phyloP scores from a whole-genome alignment of 2,329 filamentous ascomycete genomes.

The Neonectria neomacrospora region DNA sequence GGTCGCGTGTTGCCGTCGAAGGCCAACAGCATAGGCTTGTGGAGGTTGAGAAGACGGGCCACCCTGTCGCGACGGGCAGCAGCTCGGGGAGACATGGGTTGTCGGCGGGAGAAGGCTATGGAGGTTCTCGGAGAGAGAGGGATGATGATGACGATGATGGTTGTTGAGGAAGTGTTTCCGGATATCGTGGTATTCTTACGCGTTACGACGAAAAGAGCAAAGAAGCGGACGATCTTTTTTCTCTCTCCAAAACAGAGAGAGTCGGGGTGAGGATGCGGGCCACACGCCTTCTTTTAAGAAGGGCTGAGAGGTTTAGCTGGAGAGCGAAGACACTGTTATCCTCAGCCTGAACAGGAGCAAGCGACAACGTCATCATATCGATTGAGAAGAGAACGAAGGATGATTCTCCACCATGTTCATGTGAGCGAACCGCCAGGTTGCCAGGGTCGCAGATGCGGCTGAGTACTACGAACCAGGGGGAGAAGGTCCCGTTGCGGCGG shows the following conservation, averaged over 20 bases:
- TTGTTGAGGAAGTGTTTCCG: neutral
- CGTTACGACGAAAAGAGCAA: neutral
- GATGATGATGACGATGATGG: neutral
- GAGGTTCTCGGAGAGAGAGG: neutral
- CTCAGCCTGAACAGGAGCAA: conserved; percentile 25
- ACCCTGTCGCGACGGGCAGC: conserved; percentile 40
- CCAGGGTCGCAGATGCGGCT: conserved; percentile 4
- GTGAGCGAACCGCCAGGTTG: conserved; percentile 11
- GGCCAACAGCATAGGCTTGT: conserved; percentile 39
- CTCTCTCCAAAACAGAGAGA: conserved; percentile 2
- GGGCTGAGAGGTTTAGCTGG: conserved; percentile 12
- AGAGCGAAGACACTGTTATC: conserved; percentile 30
- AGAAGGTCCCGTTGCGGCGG: neutral
- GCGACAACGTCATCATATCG: conserved; percentile 16
- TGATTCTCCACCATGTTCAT: conserved; percentile 25
- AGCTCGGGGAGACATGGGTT: conserved; percentile 39
- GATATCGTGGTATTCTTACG: conserved; percentile 4
- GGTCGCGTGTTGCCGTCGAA: conserved; percentile 40
- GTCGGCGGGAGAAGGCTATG: neutral
- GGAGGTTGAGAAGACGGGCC: conserved; percentile 38
- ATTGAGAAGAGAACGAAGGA: conserved; percentile 2
- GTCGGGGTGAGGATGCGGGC: conserved; percentile 19
- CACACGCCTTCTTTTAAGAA: conserved; percentile 33
- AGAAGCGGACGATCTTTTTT: neutral
- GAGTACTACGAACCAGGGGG: neutral